Evolutionary conservation across 257 asterid genomes (phyloP), one percentile per base, ranked within the genome.

Genomic region (Perilla frutescens): DNA sequence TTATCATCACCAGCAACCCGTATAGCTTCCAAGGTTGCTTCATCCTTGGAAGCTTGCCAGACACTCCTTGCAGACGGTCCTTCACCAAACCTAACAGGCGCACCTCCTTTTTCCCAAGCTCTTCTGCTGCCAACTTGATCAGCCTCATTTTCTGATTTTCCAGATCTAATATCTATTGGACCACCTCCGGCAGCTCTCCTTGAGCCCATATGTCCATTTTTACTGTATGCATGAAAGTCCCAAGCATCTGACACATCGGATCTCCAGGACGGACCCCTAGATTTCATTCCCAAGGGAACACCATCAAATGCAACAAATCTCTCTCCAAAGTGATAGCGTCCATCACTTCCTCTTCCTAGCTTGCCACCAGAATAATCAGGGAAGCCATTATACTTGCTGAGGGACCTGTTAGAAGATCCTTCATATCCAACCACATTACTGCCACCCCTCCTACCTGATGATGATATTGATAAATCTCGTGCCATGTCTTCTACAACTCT

Each of bases 11-110:
- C 98, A 72, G 97, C 99, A 66, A 89, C 96, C 37, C 99, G 84
- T 51, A 95, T 95, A 41, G 99, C 99, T 88, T 92, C 98, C 81
- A 95, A 77, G 34, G 99, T 95, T 40, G 97, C 96, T 81, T 95
- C 99, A 65, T 95, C 99, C 80, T 92, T 92, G 32, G 99, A 95
- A 82, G 99, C 99, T 86, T 92, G 97, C 99, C 99, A 92, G 32
- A 95, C 96, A 60, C 99, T 92, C 84, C 99, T 87, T 4, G 99
- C 99, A 48, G 99, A 95, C 56, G 99, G 99, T 53, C 99, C 99
- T 87, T 95, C 99, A 7, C 98, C 97, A 61, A 92, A 95, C 76
- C 98, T 80, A 84, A 95, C 82, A 3, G 90, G 93, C 60, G 85
- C 89, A 7, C 77, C 82, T 77, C 94, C 94, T 79, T 90, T 87